Conservation (phyloP, 106 monocot genomes). For the Allium sativum region DNA sequence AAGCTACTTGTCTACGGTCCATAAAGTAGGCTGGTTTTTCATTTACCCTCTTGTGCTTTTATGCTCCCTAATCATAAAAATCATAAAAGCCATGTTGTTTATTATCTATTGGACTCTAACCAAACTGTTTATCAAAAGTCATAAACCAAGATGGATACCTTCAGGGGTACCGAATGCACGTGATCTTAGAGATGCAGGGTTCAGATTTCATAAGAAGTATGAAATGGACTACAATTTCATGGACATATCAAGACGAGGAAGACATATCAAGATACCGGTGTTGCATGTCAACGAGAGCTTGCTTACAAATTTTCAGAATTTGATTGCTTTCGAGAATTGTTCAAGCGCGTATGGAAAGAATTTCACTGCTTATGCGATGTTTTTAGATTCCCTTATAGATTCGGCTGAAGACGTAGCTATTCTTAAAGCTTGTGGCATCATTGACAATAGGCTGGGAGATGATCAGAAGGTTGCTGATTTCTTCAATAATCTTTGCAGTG, state of each 20-base stretch:
- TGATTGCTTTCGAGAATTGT: slow-evolving; percentile 23
- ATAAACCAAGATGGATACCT: too few relatives aligned
- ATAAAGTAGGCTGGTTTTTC: background rate
- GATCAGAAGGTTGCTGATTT: slow-evolving; percentile 12
- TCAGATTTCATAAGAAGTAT: background rate
- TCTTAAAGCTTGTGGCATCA: slow-evolving; percentile 10
- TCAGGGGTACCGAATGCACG: background rate
- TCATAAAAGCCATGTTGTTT: background rate
- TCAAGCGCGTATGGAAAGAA: background rate
- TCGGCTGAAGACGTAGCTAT: slow-evolving; percentile 5
- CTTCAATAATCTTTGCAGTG: slow-evolving; percentile 7
- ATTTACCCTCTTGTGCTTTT: background rate
- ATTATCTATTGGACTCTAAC: background rate
- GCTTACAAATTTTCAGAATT: background rate
- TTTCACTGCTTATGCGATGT: slow-evolving; percentile 5
- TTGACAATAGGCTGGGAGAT: slow-evolving; percentile 12
- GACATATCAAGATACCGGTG: slow-evolving; percentile 2
- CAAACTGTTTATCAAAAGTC: background rate
- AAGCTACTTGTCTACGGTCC: background rate
- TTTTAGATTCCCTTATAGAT: slow-evolving; percentile 18
- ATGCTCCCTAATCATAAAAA: background rate
- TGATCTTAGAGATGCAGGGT: background rate
- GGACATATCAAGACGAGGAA: background rate
- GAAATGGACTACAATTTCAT: slow-evolving; percentile 4
- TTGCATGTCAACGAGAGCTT: background rate